These are phyloP conservation scores for Ogataea siamensis DNA, from an alignment of 805 yeast genomes.

Conservation along the genomic window DNA sequence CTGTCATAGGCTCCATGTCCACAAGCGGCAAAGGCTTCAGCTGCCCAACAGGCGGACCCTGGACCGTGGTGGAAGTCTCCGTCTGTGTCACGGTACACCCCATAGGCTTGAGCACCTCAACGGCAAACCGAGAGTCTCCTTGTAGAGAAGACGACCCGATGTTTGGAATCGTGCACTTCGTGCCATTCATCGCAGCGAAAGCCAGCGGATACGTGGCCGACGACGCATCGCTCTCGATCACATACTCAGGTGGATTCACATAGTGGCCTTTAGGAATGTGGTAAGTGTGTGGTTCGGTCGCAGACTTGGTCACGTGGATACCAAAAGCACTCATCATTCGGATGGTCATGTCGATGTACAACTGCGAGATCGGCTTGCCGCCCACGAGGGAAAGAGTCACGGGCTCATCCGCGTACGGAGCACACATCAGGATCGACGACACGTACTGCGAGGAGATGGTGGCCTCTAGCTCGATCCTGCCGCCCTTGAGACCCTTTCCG, in stretches of 20 bases:
- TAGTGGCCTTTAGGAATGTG: constrained; percentile 85
- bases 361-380: constrained; percentile 94
- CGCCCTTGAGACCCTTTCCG: constrained; percentile 77
- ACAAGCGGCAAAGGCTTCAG: constrained; percentile 70
- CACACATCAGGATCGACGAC: constrained; percentile 93
- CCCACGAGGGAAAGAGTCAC: constrained; percentile 88
- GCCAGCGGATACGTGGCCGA: constrained; percentile 98
- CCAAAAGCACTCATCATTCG: constrained; percentile 94
- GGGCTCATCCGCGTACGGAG: constrained; percentile 89
- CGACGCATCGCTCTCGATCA: constrained; percentile 94
- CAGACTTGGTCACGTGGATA: constrained; percentile 64
- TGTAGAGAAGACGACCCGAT: constrained; percentile 90
- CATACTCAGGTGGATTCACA: constrained; percentile 77
- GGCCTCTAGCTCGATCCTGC: constrained; percentile 89
- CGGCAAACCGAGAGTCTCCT: constrained; percentile 96
- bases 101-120: constrained; percentile 90
- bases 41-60: constrained; percentile 74
- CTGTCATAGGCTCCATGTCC: constrained; percentile 99
- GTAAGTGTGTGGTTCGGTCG: constrained; percentile 77
- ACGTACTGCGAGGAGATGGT: constrained; percentile 97
- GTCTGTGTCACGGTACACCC: constrained; percentile 89
- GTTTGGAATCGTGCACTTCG: constrained; percentile 89
- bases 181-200: constrained; percentile 93
- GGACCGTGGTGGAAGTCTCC: constrained; percentile 83
- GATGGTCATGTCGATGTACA: constrained; percentile 96